Base-by-base conservation (phyloP, 805 yeast genomes). In the Ogataea glucozyma region DNA sequence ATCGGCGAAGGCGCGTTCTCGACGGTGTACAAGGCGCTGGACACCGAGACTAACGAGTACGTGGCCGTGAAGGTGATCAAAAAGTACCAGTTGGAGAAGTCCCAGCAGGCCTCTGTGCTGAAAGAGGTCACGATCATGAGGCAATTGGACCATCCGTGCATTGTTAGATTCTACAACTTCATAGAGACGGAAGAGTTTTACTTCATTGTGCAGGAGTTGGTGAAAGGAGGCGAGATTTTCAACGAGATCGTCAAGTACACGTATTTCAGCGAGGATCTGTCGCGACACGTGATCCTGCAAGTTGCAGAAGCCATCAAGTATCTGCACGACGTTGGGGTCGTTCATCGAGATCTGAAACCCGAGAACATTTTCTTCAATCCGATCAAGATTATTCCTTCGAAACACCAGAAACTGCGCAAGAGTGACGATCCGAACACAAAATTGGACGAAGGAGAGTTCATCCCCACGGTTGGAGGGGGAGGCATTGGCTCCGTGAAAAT, bases 401-500 rank as follows among this genome's bases (percentile, higher is more conserved):
- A 51, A 13, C 21, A 44, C 3, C 41, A 39, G 16, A 66, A 63
- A 43, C 68, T 77, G 26, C 69, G 91, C 40, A 73, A 70, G 50
- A 77, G 85, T 10, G 95, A 86, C 62, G 93, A 86, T 60, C 78
- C 78, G 12, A 69, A 76, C 26, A 58, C 79, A 11, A 86, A 93
- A 61, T 67, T 71, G 11, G 97, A 91, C 60, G 99, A 93, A 68
- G 99, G 99, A 40, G 78, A 75, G 47, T 93, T 90, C 54, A 65
- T 64, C 8, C 83, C 85, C 4, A 86, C 86, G 10, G 68, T 86
- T 16, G 99, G 99, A 24, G 96, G 95, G 35, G 99, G 97, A 41
- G 87, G 90, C 11, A 85, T 93, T 52, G 99, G 98, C 7, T 56
- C 69, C 12, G 89, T 93, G 24, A 91, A 91, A 63, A 70, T 93